These are phyloP conservation scores for Calonectria pauciramosa DNA, from an alignment of 2,329 filamentous ascomycete species.

Conservation along the genomic window DNA sequence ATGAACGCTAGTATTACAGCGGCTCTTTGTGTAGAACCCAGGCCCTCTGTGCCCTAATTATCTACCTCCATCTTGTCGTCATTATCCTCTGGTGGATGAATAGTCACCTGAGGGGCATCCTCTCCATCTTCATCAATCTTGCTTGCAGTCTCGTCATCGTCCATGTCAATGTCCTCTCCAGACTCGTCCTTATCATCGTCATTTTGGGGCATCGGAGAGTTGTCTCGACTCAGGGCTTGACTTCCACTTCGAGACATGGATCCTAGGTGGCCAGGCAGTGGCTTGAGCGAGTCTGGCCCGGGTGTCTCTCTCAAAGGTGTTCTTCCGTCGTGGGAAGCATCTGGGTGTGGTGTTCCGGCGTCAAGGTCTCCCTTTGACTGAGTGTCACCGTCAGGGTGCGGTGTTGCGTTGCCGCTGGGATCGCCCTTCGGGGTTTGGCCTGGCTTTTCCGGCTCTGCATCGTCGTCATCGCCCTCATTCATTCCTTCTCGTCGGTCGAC, in stretches of 20 bases:
- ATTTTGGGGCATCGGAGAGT: slow-evolving; percentile 45
- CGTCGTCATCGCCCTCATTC: slow-evolving; percentile 76
- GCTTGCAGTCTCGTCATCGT: slow-evolving; percentile 56
- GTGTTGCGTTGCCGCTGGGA: slow-evolving; percentile 65
- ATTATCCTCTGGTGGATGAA: slow-evolving; percentile 62
- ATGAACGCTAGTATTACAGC: slow-evolving; percentile 37
- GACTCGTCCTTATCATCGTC: slow-evolving; percentile 55
- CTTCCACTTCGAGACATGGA: slow-evolving; percentile 43
- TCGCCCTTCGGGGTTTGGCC: slow-evolving; percentile 66
- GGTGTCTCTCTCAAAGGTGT: slow-evolving; percentile 52
- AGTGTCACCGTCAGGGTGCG: slow-evolving; percentile 59
- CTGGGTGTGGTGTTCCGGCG: slow-evolving; percentile 44
- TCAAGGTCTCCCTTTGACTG: slow-evolving; percentile 47
- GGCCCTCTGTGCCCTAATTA: slow-evolving; percentile 47
- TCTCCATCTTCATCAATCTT: slow-evolving; percentile 59
- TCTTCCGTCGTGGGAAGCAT: slow-evolving; percentile 45
- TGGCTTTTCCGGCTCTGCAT: slow-evolving; percentile 60
- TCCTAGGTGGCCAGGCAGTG: slow-evolving; percentile 31
- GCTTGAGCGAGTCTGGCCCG: slow-evolving; percentile 45
- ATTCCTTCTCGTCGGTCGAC: slow-evolving; percentile 89
- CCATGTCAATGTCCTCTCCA: slow-evolving; percentile 72
- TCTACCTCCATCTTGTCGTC: slow-evolving; percentile 78
- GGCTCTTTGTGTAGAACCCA: neutral
- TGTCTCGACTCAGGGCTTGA: slow-evolving; percentile 47
- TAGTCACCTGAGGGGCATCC: slow-evolving; percentile 60